phyloP scores from a whole-genome alignment of 1,139 yeast genomes.

The Cylindricascospora bacillispora region DNA sequence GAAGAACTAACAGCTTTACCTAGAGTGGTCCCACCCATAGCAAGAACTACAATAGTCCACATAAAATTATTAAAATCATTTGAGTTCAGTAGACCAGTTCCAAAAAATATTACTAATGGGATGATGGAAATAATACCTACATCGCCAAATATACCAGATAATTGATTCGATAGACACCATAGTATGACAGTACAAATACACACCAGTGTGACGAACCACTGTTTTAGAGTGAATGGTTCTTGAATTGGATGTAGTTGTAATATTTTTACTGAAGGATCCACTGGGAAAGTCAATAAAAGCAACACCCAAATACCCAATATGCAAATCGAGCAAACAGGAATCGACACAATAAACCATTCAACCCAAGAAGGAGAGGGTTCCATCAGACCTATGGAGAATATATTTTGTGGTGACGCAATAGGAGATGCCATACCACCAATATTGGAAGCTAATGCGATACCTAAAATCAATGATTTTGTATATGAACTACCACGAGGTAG shows the following conservation, averaged over 20 bases:
- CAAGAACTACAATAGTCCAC: slow-evolving; percentile 86
- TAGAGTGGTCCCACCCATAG: slow-evolving; percentile 93
- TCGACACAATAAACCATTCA: slow-evolving; percentile 79
- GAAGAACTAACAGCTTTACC: slow-evolving; percentile 88
- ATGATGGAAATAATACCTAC: slow-evolving; percentile 81
- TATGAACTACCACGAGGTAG: slow-evolving; percentile 67
- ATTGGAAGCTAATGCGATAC: slow-evolving; percentile 84
- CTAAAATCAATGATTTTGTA: slow-evolving; percentile 73
- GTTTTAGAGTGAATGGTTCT: slow-evolving; percentile 61
- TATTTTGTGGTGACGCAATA: slow-evolving; percentile 90
- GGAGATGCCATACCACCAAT: slow-evolving; percentile 96
- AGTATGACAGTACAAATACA: slow-evolving; percentile 59
- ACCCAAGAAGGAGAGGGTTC: slow-evolving; percentile 88
- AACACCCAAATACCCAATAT: slow-evolving; percentile 60
- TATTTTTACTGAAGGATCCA: slow-evolving; percentile 40
- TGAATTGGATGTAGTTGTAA: slow-evolving; percentile 48
- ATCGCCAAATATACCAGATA: slow-evolving; percentile 66
- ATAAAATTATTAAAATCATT: slow-evolving; percentile 88
- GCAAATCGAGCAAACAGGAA: slow-evolving; percentile 61
- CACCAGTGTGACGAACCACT: slow-evolving; percentile 54
- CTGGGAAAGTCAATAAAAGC: slow-evolving; percentile 54
- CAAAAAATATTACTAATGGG: slow-evolving; percentile 76
- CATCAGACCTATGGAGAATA: slow-evolving; percentile 81
- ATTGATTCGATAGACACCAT: slow-evolving; percentile 73
- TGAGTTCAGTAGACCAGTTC: slow-evolving; percentile 68